Base-by-base conservation (phyloP, 305 asterid species). In the Stenogyne calaminthoides region DNA sequence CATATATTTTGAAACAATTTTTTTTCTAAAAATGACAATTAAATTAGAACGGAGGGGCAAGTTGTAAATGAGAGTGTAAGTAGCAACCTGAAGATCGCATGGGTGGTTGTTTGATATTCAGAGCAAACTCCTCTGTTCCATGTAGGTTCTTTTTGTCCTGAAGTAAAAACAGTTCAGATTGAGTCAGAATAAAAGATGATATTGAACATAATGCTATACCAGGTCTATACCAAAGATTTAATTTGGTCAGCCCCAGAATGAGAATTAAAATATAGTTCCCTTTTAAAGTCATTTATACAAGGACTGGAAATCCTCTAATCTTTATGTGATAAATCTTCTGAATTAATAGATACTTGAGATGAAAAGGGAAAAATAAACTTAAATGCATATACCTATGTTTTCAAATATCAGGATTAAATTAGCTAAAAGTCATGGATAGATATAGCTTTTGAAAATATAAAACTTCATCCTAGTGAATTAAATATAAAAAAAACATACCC, bases 81-180 rank as follows among this genome's bases (percentile, higher is more conserved):
- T 54, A 73, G 71, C 73, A 73, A 95, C 99, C 99, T 95, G 98
- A 81, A 95, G 98, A 84, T 69, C 81, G 55, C 68, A 74, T 72
- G 2, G 96, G 88, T 22, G 90, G 89, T 70, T 76, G 96, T 88
- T 89, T 95, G 80, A 95, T 87, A 81, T 92, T 92, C 83, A 95
- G 72, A 44, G 91, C 70, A 51, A 92, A 90, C 80, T 90, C 99
- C 89, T 95, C 98, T n/a, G 74, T 92, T 95, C 99, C 99, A 92
- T 15, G 87, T 88, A 46, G 99, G 98, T 77, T 92, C 98, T 88
- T 82, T n/a, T 95, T 19, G 91, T 90, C 93, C 99, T 95, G 90
- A 64, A 64, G 60, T 29, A n/a, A 56, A 63, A 42, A 61, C 19
- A 62, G 29, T 47, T 4, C 70, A 72, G 58, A 36, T 18, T 37